Evolutionary conservation across 2,329 filamentous ascomycete genomes (phyloP).

Genomic region (Ophiostoma novo-ulmi): DNA sequence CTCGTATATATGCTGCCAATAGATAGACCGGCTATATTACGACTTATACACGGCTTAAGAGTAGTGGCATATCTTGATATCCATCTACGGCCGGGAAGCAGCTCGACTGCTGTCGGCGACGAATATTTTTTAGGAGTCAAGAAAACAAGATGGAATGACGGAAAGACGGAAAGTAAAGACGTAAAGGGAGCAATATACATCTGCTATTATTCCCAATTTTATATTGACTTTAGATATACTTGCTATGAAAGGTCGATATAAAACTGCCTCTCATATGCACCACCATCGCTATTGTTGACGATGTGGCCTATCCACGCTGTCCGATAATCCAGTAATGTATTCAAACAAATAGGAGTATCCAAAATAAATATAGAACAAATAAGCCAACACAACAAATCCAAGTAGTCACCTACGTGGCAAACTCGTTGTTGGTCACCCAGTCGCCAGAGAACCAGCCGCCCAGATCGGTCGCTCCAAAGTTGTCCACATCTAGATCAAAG

Average conservation of each 20-base stretch:
- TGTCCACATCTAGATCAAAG: constrained; percentile 34
- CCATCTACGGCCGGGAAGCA: too few relatives aligned
- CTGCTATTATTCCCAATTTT: not conserved
- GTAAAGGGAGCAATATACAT: not conserved
- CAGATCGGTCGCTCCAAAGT: constrained; percentile 27
- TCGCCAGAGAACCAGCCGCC: constrained; percentile 29
- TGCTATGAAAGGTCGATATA: not conserved
- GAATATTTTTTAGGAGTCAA: not conserved
- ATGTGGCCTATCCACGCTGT: not conserved
- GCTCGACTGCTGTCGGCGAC: not conserved
- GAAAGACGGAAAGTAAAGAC: not conserved
- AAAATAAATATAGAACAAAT: not conserved
- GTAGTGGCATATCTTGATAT: too few relatives aligned
- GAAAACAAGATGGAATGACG: not conserved
- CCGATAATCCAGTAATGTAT: not conserved
- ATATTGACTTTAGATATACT: not conserved
- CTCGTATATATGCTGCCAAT: not conserved
- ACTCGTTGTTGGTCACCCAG: constrained; percentile 28
- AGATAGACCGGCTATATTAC: too few relatives aligned
- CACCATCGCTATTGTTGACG: too few relatives aligned
- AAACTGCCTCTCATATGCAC: not conserved
- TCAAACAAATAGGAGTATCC: not conserved
- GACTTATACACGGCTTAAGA: too few relatives aligned
- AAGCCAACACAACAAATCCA: not conserved
- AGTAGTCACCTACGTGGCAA: not conserved